Conservation (phyloP, 306 rosid genomes). For the Calophaca sinica region DNA sequence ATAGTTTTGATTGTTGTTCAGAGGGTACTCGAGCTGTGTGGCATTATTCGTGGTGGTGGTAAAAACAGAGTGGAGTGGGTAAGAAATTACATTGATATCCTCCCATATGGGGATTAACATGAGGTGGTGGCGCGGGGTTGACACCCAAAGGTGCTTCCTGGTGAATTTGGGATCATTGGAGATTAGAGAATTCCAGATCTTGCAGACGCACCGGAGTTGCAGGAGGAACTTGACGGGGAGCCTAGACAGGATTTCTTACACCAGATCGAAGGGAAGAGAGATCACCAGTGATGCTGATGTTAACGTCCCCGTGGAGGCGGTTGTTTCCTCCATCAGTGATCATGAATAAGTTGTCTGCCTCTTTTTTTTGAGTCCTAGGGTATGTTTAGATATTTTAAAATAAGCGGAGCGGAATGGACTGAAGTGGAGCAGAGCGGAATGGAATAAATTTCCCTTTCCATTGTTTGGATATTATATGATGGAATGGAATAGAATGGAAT, state of each 20-base stretch:
- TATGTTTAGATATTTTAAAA: too few relatives aligned
- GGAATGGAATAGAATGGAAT: too few relatives aligned
- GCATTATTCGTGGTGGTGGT: neutral
- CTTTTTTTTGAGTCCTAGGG: too few relatives aligned
- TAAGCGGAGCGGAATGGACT: too few relatives aligned
- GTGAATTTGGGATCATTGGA: constrained; percentile 44
- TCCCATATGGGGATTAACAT: neutral
- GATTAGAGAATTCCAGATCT: constrained; percentile 49
- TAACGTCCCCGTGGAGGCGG: too few relatives aligned
- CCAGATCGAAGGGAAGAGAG: too few relatives aligned
- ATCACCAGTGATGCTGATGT: too few relatives aligned
- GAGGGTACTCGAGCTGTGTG: neutral
- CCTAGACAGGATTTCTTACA: constrained; percentile 29
- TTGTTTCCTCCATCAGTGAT: too few relatives aligned
- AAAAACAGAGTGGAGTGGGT: constrained; percentile 19
- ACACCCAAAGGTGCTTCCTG: constrained; percentile 26
- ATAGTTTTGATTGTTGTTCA: neutral
- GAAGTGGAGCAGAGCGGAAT: too few relatives aligned
- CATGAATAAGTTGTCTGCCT: too few relatives aligned
- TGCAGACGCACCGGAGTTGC: constrained; percentile 36
- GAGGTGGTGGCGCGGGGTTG: constrained; percentile 3
- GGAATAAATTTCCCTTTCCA: too few relatives aligned
- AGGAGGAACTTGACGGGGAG: constrained; percentile 42
- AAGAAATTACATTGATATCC: neutral
- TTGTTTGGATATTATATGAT: too few relatives aligned